These are phyloP conservation scores for Podila minutissima DNA, from an alignment of 192 early-diverging fungal species.

Conservation along the genomic window DNA sequence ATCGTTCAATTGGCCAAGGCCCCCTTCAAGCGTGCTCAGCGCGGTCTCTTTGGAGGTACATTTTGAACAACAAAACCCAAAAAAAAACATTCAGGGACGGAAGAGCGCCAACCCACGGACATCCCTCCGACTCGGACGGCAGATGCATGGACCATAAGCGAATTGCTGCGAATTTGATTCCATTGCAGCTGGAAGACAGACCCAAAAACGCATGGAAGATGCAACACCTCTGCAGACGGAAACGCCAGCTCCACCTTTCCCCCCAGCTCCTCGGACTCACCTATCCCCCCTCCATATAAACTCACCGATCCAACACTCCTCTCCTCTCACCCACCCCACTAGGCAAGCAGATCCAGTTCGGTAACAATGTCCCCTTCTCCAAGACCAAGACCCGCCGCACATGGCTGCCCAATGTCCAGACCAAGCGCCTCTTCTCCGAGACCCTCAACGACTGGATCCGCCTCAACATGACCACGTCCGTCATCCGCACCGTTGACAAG, in stretches of 20 bases:
- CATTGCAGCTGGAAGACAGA: too few relatives aligned
- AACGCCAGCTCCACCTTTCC: too few relatives aligned
- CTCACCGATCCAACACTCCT: too few relatives aligned
- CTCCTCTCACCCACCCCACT: neutral
- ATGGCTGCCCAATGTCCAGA: slow-evolving; percentile 83
- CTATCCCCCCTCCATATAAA: too few relatives aligned
- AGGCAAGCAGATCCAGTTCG: slow-evolving; percentile 68
- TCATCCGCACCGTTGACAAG: slow-evolving; percentile 82
- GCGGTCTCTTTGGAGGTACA: slow-evolving; percentile 64
- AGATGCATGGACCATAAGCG: too few relatives aligned
- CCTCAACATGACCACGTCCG: slow-evolving; percentile 73
- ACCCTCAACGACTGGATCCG: slow-evolving; percentile 62
- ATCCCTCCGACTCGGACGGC: too few relatives aligned
- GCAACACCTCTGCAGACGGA: too few relatives aligned
- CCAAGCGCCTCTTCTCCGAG: slow-evolving; percentile 71
- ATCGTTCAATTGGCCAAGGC: slow-evolving; percentile 56
- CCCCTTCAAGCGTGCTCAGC: slow-evolving; percentile 66
- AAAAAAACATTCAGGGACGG: neutral
- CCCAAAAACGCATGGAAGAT: too few relatives aligned
- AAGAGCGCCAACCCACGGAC: neutral
- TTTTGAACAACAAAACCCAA: neutral
- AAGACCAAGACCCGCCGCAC: slow-evolving; percentile 79
- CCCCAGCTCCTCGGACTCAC: too few relatives aligned
- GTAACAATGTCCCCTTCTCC: slow-evolving; percentile 69
- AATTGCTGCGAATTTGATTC: too few relatives aligned